Evolutionary conservation across 2,329 filamentous ascomycete species (phyloP), one percentile per base, ranked within the genome.

Genomic region (Xylariaceae sp.): DNA sequence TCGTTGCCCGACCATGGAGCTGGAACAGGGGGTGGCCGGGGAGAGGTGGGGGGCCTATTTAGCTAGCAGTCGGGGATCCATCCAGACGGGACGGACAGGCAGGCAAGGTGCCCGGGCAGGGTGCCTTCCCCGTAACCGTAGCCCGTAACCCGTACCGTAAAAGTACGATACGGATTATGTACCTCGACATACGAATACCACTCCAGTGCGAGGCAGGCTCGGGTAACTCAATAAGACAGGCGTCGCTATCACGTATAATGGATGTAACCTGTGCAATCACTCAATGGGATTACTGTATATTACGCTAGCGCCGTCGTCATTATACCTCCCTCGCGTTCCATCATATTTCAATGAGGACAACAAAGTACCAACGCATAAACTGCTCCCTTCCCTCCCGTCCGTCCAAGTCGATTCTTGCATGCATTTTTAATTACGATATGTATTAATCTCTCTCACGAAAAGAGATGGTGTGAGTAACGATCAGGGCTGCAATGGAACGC

Each of bases 21-120:
- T 61, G 56, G 60, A 61, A 63, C 61, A 58, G 53, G 61, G 58
- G 61, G 34, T 9, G 37, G 37, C 6, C 37, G 37, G 37, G 37
- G 9, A 41, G 37, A 9, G 37, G 37, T 10, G 9, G 37, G 37
- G 37, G 37, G 37, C 9, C 4, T 13, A 13, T 13, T 41, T 10
- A 41, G 9, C 13, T 41, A 49, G 37, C 9, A 13, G 37, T 9
- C 9, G 13, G 41, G 41, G 58, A 58, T 60, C 61, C 61, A 59
- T 63, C 47, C 58, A 54, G 58, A 56, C 58, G 58, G 61, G 61
- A 61, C 58, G 52, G 52, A 51, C 30, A 51, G 50, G 50, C 41
- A 48, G 50, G 17, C 35, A 4, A 55, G 48, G 55, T 41, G 37
- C 37, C 37, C 37, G 23, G 23, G 23, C 23, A 4, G 23, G 17